Evolutionary conservation across 2,329 filamentous ascomycete species (phyloP).

Genomic region (Orbilia brochopaga): DNA sequence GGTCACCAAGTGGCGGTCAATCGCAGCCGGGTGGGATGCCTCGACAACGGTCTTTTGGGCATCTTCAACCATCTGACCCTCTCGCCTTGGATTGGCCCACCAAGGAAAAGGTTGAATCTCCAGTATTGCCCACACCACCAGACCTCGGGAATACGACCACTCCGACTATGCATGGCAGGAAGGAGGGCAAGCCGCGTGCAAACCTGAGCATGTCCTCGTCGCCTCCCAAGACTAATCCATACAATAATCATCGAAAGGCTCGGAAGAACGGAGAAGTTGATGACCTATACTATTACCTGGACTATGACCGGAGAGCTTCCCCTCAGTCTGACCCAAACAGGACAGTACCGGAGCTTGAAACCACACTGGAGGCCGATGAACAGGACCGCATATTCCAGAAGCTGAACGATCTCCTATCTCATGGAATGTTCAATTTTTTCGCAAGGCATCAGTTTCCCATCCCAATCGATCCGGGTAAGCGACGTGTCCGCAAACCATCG

Average conservation of each 20-base stretch:
- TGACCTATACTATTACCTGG: conserved; percentile 47
- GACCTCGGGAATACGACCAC: conserved; percentile 24
- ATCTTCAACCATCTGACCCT: conserved; percentile 17
- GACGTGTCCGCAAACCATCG: conserved; percentile 49
- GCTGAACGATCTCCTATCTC: conserved; percentile 40
- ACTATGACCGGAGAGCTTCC: conserved; percentile 37
- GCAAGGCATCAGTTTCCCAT: conserved; percentile 49
- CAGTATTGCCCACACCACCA: conserved; percentile 27
- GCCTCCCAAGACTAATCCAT: conserved; percentile 43
- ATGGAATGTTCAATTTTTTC: conserved; percentile 50
- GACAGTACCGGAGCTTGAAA: conserved; percentile 47
- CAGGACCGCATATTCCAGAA: conserved; percentile 47
- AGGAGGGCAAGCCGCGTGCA: conserved; percentile 35
- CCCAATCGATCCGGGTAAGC: conserved; percentile 47
- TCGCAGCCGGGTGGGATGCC: conserved; percentile 11
- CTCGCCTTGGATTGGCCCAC: conserved; percentile 30
- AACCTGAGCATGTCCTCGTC: conserved; percentile 35
- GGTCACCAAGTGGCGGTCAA: conserved; percentile 12
- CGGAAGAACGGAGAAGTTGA: conserved; percentile 48
- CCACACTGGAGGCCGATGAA: conserved; percentile 42
- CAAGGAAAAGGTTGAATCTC: conserved; percentile 39
- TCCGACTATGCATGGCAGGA: conserved; percentile 32
- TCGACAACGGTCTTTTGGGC: conserved; percentile 32
- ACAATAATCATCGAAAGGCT: conserved; percentile 47
- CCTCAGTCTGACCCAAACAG: conserved; percentile 41